Evolutionary conservation across 371 early-diverging fungal species (phyloP).

Genomic region (Mucor indicus): DNA sequence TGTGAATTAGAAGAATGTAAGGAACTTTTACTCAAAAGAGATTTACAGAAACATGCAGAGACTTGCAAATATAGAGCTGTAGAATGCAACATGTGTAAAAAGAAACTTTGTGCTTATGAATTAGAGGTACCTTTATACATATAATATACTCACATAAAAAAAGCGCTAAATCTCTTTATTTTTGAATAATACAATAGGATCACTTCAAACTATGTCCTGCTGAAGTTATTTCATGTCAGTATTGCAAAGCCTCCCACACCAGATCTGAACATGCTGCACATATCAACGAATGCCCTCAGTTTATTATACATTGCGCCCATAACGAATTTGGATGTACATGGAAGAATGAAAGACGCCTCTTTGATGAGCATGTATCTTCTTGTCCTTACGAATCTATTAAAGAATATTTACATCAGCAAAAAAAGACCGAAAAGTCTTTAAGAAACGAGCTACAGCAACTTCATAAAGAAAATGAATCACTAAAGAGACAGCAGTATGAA

Average conservation of each 20-base stretch:
- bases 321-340: conserved; percentile 63
- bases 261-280: conserved; percentile 53
- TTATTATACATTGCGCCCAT: conserved; percentile 47
- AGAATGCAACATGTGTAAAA: conserved; percentile 63
- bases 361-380: conserved; percentile 34
- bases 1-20: conserved; percentile 64
- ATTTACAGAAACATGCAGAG: conserved; percentile 50
- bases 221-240: conserved; percentile 55
- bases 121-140: conserved; percentile 33
- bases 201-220: conserved; percentile 50
- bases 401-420: conserved; percentile 47
- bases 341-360: conserved; percentile 47
- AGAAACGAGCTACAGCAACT: conserved; percentile 45
- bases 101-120: conserved; percentile 43
- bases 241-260: conserved; percentile 51
- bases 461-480: conserved; percentile 39
- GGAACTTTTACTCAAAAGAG: conserved; percentile 54
- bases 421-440: conserved; percentile 40
- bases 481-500: conserved; percentile 43
- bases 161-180: not conserved
- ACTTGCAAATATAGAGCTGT: conserved; percentile 57
- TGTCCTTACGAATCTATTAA: conserved; percentile 68
- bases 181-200: not conserved
- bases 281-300: conserved; percentile 50
- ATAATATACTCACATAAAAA: not conserved